phyloP scores from a whole-genome alignment of 257 asterid species.

The Anisodus tanguticus region DNA sequence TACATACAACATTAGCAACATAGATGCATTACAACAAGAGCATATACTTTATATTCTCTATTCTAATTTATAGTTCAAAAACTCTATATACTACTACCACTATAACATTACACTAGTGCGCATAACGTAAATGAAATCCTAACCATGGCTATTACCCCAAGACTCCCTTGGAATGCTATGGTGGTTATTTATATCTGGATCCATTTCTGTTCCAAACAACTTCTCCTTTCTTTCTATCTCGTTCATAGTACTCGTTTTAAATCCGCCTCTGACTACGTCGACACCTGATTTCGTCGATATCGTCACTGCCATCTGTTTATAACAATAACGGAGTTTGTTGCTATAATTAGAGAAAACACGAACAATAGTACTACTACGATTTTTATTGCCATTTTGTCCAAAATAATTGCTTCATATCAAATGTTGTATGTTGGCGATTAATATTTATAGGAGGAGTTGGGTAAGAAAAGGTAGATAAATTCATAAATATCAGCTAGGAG shows the following conservation, averaged over 20 bases:
- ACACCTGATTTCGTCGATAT: neutral
- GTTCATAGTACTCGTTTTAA: neutral
- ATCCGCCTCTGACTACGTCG: neutral
- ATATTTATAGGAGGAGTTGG: slow-evolving; percentile 1
- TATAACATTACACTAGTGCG: too few relatives aligned
- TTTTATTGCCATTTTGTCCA: slow-evolving; percentile 23
- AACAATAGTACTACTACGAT: neutral
- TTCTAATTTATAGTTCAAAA: too few relatives aligned
- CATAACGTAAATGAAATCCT: neutral
- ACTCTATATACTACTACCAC: neutral
- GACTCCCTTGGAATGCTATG: slow-evolving; percentile 52
- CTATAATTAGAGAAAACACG: slow-evolving; percentile 22
- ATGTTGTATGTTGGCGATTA: neutral
- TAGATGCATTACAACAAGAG: too few relatives aligned
- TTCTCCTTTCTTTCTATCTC: neutral
- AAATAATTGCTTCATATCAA: neutral
- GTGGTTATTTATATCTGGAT: slow-evolving; percentile 45
- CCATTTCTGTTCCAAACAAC: neutral
- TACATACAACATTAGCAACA: too few relatives aligned
- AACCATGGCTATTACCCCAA: slow-evolving; percentile 43
- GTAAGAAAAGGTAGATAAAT: neutral
- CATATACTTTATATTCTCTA: too few relatives aligned
- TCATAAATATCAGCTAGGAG: neutral
- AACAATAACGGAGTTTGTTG: slow-evolving; percentile 19
- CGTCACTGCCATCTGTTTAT: slow-evolving; percentile 9